Percentiles rank a stretch among this genome's conserved stretches.
Conservation (phyloP, 306 rosid genomes). For the Spatholobus suberectus region DNA sequence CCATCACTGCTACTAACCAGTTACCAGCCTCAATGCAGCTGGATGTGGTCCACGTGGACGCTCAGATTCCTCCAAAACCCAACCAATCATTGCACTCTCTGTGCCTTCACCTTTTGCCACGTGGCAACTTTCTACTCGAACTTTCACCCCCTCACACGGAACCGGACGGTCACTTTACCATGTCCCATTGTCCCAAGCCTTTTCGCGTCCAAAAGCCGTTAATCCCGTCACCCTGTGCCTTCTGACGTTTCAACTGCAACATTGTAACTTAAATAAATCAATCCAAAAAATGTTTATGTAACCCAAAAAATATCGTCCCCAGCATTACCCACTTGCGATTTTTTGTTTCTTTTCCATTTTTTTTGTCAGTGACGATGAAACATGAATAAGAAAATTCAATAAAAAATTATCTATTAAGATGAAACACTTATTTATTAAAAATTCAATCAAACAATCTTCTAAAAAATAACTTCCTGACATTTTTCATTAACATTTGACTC, state of each 20-base stretch:
- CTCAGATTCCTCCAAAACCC: neutral
- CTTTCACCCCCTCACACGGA: neutral
- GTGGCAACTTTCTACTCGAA: slow-evolving; percentile 38
- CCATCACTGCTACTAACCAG: slow-evolving; percentile 37
- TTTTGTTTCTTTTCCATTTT: neutral
- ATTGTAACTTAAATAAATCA: neutral
- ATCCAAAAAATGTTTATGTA: neutral
- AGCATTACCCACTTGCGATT: neutral
- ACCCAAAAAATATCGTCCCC: neutral
- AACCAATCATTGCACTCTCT: slow-evolving; percentile 39
- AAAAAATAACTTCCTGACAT: neutral
- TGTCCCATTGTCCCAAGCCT: neutral
- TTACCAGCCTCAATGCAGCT: slow-evolving; percentile 47
- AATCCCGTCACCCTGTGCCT: slow-evolving; percentile 62
- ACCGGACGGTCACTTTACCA: slow-evolving; percentile 30
- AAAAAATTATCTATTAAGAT: too few relatives aligned
- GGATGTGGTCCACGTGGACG: slow-evolving; percentile 54
- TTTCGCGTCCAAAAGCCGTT: slow-evolving; percentile 81
- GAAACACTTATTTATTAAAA: neutral
- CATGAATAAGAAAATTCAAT: too few relatives aligned
- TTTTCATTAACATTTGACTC: neutral
- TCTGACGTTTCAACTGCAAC: slow-evolving; percentile 53
- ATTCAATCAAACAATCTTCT: neutral
- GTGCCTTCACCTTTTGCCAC: slow-evolving; percentile 39
- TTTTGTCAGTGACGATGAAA: neutral